Base-by-base conservation (phyloP, 2,329 filamentous ascomycete genomes). In the Zymoseptoria crescenta region DNA sequence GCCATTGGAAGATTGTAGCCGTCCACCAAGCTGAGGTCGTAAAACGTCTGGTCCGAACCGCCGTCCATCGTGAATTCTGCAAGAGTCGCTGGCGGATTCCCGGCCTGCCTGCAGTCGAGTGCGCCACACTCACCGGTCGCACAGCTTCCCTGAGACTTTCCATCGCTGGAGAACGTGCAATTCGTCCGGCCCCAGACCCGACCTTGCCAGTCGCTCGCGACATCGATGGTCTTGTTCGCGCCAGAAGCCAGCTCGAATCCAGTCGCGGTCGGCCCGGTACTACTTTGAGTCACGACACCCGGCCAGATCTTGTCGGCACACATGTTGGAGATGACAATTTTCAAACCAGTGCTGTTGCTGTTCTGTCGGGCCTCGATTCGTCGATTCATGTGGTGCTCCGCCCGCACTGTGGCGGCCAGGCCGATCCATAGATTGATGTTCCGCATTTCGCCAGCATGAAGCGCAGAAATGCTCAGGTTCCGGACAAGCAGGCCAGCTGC, bases 171-270 rank as follows among this genome's bases (percentile, higher is more conserved):
- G 72, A 91, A 90, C 48, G 83, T 88, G 75, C 90, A 95, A 70
- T 94, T 94, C 19, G 89, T 93, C 56, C 90, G 80, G 10, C 86
- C 90, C 90, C 89, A 94, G 28, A 94, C 79, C 56, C 90, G 83
- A 8, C 90, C 90, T 70, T 89, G 86, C 90, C 89, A 95, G 65
- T 90, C 83, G 54, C 81, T 77, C 9, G 85, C 83, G 24, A 94
- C 88, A 56, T 80, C 84, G 61, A 91, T 76, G 49, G 81, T 80
- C 61, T 74, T 82, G 56, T 80, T 84, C 35, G 80, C 76, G 51
- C 86, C 84, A 2, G 83, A 72, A 1, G 74, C 69, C 41, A 93
- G 80, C 68, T 84, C 80, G 69, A 93, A 94, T 8, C 70, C 90
- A 20, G 83, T 84, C 9, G 78, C 79, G 2, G 80, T 79, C 6